Conservation (phyloP, 192 early-diverging fungal species). For the Coemansia javaensis region DNA sequence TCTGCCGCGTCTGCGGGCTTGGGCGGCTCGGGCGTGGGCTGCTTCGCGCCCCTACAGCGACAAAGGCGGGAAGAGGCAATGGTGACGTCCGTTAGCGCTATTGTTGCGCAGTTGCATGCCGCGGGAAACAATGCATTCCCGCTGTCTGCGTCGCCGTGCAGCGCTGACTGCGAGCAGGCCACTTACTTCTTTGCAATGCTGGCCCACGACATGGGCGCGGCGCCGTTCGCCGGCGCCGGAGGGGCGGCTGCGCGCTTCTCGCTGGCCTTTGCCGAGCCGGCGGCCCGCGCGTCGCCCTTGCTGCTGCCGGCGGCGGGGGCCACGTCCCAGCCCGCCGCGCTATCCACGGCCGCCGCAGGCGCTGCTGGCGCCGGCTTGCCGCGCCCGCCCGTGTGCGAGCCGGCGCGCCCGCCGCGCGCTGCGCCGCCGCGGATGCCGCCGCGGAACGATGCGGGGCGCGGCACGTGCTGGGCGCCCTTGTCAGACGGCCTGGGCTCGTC, state of each 20-base stretch:
- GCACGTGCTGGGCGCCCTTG: conserved; percentile 50
- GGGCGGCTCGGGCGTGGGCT: conserved; percentile 26
- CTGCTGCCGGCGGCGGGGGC: conserved; percentile 8
- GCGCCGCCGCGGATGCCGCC: conserved; percentile 65
- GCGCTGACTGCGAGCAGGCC: no score
- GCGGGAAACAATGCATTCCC: no score
- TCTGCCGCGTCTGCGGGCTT: conserved; percentile 20
- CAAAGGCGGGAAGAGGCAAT: not conserved
- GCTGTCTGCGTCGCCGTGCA: no score
- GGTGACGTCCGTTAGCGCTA: not conserved
- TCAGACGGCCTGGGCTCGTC: conserved; percentile 46
- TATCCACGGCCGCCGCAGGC: conserved; percentile 3
- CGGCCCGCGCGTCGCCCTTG: conserved; percentile 10
- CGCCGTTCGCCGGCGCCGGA: conserved; percentile 15
- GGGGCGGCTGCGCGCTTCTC: conserved; percentile 2
- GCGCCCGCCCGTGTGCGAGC: conserved; percentile 41
- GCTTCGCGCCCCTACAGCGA: conserved; percentile 46
- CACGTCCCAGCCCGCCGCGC: conserved; percentile 37
- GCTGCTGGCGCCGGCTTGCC: conserved; percentile 20
- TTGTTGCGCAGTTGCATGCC: conserved; percentile 1
- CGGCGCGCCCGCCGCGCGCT: conserved; percentile 60
- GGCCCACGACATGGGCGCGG: conserved; percentile 51
- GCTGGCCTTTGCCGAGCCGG: conserved; percentile 8
- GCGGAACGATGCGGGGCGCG: conserved; percentile 54
- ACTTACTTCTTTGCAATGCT: conserved; percentile 50